Percentiles rank a stretch among this genome's conserved stretches.
Conservation (phyloP, 768 basidiomycete species). For the Mycena polygramma region DNA sequence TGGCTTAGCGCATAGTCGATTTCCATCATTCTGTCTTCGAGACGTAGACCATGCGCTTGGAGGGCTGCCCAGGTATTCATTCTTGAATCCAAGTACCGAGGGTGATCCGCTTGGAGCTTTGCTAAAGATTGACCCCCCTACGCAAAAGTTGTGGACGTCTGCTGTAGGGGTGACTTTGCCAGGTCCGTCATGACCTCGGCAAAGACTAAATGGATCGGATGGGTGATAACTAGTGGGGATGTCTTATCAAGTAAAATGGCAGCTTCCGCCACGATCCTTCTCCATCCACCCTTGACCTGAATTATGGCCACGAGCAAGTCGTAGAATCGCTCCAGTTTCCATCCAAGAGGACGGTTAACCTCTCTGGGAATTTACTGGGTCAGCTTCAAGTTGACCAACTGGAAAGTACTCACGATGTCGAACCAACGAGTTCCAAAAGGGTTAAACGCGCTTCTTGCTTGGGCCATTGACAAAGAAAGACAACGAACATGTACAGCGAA, state of each 20-base stretch:
- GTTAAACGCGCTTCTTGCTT: constrained; percentile 14
- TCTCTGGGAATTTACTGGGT: not conserved
- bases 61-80: not conserved
- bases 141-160: not conserved
- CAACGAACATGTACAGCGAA: not conserved
- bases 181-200: not conserved
- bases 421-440: not conserved
- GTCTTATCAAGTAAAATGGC: not conserved
- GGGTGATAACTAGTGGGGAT: not conserved
- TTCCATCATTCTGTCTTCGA: not conserved
- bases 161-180: not conserved
- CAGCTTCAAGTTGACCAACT: no score
- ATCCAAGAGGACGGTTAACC: not conserved
- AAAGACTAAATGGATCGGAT: no score
- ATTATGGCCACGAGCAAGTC: constrained; percentile 15
- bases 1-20: not conserved
- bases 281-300: constrained; percentile 18
- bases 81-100: not conserved
- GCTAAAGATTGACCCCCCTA: not conserved
- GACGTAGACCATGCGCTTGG: not conserved
- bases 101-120: not conserved
- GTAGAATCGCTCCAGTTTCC: not conserved
- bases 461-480: constrained; percentile 13
- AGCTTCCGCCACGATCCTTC: constrained; percentile 12
- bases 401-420: no score